Evolutionary conservation across 2,329 filamentous ascomycete genomes (phyloP), one percentile per base, ranked within the genome.

Genomic region (Clarireedia paspali): DNA sequence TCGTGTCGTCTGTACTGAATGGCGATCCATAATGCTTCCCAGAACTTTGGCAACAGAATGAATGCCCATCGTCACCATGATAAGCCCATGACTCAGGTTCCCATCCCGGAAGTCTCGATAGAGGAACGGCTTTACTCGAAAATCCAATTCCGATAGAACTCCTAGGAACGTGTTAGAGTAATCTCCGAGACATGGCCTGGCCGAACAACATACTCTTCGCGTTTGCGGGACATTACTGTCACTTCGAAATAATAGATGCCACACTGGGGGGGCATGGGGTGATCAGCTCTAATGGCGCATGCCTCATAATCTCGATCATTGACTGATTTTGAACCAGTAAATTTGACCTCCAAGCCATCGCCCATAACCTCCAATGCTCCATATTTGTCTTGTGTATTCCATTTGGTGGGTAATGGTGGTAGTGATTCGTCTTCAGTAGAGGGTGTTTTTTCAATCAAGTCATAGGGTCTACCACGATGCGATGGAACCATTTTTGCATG

Each of bases 241-340:
- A 87, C 78, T 69, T 99, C 94, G 67, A 84, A 99, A 70, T 99
- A 99, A 71, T 96, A 99, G 58, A 99, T 86, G 2, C 94, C 94
- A 63, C 89, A 94, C 67, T 95, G 87, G 38, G 84, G 79, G 4
- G 94, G 91, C 83, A 97, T 96, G 49, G 85, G 82, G 69, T 91
- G 78, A 70, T 99, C 88, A 27, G 91, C 83, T 55, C 94, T 84
- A 57, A 96, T 84, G 12, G 89, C 83, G 38, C 84, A 90, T 17
- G 90, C 89, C 69, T 97, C 94, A 66, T 88, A 76, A 6, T 85
- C 82, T 50, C 77, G 75, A 50, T 82, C 78, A 45, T 63, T 59
- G 36, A 74, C 67, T 24, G 70, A 72, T 64, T 77, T 79, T 0
- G 72, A 65, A 0, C 76, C 75, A 1, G 72, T 72, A 63, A 80